These are phyloP conservation scores for Batkoa obscura DNA, from an alignment of 371 early-diverging fungal species.

Conservation along the genomic window DNA sequence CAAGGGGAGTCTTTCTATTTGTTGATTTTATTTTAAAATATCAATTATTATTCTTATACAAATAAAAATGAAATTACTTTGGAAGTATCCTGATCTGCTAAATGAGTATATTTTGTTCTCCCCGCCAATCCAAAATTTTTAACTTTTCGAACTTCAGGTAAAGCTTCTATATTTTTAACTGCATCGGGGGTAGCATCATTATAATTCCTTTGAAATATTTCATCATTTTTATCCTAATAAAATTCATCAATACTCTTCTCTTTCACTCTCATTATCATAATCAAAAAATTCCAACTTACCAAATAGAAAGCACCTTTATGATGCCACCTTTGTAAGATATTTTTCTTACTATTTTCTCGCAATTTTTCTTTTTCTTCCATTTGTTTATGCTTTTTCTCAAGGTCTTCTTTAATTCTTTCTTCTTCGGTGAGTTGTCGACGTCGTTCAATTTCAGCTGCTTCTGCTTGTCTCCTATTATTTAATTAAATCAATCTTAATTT, in stretches of 20 bases:
- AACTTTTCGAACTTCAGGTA: constrained; percentile 79
- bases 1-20: too few species aligned
- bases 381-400: constrained; percentile 29
- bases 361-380: constrained; percentile 27
- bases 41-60: too few species aligned
- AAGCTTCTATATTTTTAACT: constrained; percentile 30
- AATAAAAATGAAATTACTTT: too few species aligned
- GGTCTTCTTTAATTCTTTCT: constrained; percentile 41
- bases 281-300: constrained; percentile 14
- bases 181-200: constrained; percentile 57
- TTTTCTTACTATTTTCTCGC: constrained; percentile 19
- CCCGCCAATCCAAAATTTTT: constrained; percentile 76
- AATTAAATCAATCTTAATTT: constrained; percentile 17
- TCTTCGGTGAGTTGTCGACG: constrained; percentile 66
- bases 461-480: too few species aligned
- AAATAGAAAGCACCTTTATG: constrained; percentile 76
- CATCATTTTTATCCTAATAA: constrained; percentile 27
- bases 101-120: constrained; percentile 74
- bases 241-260: not conserved
- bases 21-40: too few species aligned
- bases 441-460: constrained; percentile 60
- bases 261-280: too few species aligned
- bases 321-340: constrained; percentile 64
- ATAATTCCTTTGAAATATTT: constrained; percentile 45
- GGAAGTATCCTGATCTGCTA: constrained; percentile 73